Evolutionary conservation across 208 protist species (phyloP).

Genomic region (Leishmania major): DNA sequence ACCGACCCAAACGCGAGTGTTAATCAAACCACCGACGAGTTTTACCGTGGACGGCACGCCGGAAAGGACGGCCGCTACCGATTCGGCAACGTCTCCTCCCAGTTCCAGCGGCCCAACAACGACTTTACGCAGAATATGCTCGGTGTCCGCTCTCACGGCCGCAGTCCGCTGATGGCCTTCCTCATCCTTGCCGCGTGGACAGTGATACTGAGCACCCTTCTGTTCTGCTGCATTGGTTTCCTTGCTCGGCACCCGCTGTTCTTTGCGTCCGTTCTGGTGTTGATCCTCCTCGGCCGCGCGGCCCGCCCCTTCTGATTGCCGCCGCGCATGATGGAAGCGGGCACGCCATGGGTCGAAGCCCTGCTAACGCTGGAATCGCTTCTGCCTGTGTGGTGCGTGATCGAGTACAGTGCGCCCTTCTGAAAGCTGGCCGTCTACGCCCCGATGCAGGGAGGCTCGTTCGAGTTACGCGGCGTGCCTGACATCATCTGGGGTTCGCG

Average conservation of each 20-base stretch:
- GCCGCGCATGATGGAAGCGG: background rate
- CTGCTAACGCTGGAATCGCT: background rate
- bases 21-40: slow-evolving; percentile 72
- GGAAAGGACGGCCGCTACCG: slow-evolving; percentile 59
- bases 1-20: slow-evolving; percentile 68
- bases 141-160: slow-evolving; percentile 74
- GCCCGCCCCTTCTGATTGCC: slow-evolving; percentile 34
- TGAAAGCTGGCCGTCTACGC: background rate
- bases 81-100: slow-evolving; percentile 60
- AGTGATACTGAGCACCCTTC: slow-evolving; percentile 57
- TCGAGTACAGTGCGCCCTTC: background rate
- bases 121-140: slow-evolving; percentile 76
- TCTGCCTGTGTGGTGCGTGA: background rate
- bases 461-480: background rate
- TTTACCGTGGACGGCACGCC: slow-evolving; percentile 39
- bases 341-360: background rate
- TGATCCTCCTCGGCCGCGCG: slow-evolving; percentile 52
- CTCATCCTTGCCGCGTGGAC: slow-evolving; percentile 70
- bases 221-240: slow-evolving; percentile 54
- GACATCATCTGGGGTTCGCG: background rate
- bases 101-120: slow-evolving; percentile 35
- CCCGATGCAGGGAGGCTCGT: background rate
- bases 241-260: slow-evolving; percentile 76
- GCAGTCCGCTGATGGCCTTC: slow-evolving; percentile 68
- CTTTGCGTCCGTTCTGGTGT: slow-evolving; percentile 52